Base-by-base conservation (phyloP, 2,329 filamentous ascomycete genomes). In the Escovopsis sp. region DNA sequence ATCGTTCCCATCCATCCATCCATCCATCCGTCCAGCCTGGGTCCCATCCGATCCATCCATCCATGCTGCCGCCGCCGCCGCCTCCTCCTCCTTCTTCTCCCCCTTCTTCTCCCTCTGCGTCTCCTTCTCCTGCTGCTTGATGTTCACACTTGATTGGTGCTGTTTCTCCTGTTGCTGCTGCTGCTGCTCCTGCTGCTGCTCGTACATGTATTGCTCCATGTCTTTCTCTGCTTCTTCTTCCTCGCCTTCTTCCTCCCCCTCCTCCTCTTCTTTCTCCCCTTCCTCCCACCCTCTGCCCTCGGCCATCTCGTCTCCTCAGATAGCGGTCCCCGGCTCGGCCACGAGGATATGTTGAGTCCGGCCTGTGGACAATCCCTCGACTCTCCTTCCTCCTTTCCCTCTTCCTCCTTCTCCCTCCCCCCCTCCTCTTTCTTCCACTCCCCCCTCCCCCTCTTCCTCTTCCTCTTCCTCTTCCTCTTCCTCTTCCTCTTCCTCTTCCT, bases 341-440 rank as follows among this genome's bases (percentile, higher is more conserved):
- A n/a, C 14, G 28, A 27, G 25, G 35, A 33, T 19, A 36, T 36
- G 35, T 36, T 29, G 35, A 36, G 21, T 21, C 29, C 18, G 25
- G 19, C 35, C 27, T 21, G 18, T 18, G 13, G 27, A 29, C 27
- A 17, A 15, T 26, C 27, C 19, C 23, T 26, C 27, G 13, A 27
- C 27, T 35, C 33, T 26, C 25, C 14, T 25, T 25, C 21, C 9
- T 25, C 21, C 21, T 8, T 25, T 11, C 21, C 11, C 21, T 25
- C 21, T 11, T 18, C 31, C 8, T 33, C 31, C 31, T 10, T 23
- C 31, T n/a, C 18, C 16, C n/a, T n/a, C n/a, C 27, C 26, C 8
- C 14, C 27, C 18, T 23, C 33, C 5, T 23, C 10, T 12, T 7
- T n/a, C 19, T 32, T 14, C 26, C 17, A 13, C 10, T 31, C 17